Evolutionary conservation across 2,329 filamentous ascomycete genomes (phyloP), one percentile per base, ranked within the genome.

Genomic region (Nothophaeocryptopus gaeumannii): DNA sequence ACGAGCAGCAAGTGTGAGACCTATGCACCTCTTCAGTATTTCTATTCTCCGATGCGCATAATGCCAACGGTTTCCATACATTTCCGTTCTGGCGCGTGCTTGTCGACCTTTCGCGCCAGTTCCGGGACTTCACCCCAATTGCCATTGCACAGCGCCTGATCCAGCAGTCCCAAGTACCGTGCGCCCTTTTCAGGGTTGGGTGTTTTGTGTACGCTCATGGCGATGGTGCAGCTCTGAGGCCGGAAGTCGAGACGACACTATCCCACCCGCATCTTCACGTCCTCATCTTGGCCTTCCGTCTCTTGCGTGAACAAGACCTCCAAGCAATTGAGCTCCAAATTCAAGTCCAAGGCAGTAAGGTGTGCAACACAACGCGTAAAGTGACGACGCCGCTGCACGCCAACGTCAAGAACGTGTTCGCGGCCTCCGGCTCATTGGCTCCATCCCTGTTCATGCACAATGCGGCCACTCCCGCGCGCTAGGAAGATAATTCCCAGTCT

Each of bases 21-120:
- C 72, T 75, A 51, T 26, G 20, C 7, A 26, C 20, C 20, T 26
- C 20, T 26, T 26, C 20, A 26, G 20, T 26, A 26, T 26, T 4
- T 26, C 3, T 26, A 26, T 7, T 26, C 20, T 26, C 20, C 3
- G 4, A 26, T 26, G 20, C 20, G 20, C 7, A 26, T 26, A 7
- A 26, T 26, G 20, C 20, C 20, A 26, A 26, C 20, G 3, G 20
- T 26, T 7, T 26, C 39, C 82, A 63, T 85, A 96, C 92, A 96
- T 72, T 82, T 81, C 70, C 88, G 82, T 54, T 88, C 82, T 35
- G 90, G 86, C 62, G 90, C 88, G 79, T 99, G 92, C 72, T 99
- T 97, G 65, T 86, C 87, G 64, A 97, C 81, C 73, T 99, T 99
- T 68, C 92, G 84, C 63, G 93, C 85, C 56, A 95, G 80, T 73